A percentile compares a stretch with the other conserved stretches of the same genome.
Evolutionary conservation across 2,329 filamentous ascomycete species (phyloP).

Genomic region (Diaporthe aspalathi): DNA sequence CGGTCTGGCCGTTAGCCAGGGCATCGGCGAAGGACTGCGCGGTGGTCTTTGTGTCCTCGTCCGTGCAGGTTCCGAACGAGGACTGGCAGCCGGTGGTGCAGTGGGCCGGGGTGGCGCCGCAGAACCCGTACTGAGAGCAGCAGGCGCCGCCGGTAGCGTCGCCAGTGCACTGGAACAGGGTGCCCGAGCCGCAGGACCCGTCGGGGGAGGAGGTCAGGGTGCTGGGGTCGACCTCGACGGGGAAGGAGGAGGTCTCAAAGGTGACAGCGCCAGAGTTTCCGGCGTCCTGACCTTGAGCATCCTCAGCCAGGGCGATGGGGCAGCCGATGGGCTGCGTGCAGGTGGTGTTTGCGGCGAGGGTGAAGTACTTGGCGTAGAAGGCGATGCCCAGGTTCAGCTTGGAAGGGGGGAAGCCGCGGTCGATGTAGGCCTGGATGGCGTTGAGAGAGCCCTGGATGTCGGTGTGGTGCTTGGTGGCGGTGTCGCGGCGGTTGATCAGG

Average conservation of each 20-base stretch:
- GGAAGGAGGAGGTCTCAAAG: constrained; percentile 51
- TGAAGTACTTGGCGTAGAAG: constrained; percentile 76
- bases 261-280: constrained; percentile 63
- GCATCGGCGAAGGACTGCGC: constrained; percentile 56
- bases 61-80: constrained; percentile 41
- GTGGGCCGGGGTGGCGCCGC: constrained; percentile 40
- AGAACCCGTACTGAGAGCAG: constrained; percentile 35
- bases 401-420: constrained; percentile 59
- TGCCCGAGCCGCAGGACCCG: constrained; percentile 41
- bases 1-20: constrained; percentile 53
- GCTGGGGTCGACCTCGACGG: constrained; percentile 14
- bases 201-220: constrained; percentile 40
- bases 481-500: constrained; percentile 76
- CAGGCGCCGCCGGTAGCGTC: constrained; percentile 34
- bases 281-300: constrained; percentile 66
- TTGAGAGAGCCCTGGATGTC: constrained; percentile 67
- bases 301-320: constrained; percentile 66
- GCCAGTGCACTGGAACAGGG: constrained; percentile 38
- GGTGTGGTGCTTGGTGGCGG: constrained; percentile 71
- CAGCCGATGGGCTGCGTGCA: constrained; percentile 62
- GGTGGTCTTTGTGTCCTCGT: constrained; percentile 27
- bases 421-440: constrained; percentile 69
- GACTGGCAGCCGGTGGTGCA: constrained; percentile 43
- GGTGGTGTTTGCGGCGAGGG: constrained; percentile 57
- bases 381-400: constrained; percentile 73